A percentile compares a stretch with the other conserved stretches of the same genome.
These are phyloP conservation scores for Nyssa sinensis DNA, from an alignment of 148 eudicot genomes.

Conservation along the genomic window DNA sequence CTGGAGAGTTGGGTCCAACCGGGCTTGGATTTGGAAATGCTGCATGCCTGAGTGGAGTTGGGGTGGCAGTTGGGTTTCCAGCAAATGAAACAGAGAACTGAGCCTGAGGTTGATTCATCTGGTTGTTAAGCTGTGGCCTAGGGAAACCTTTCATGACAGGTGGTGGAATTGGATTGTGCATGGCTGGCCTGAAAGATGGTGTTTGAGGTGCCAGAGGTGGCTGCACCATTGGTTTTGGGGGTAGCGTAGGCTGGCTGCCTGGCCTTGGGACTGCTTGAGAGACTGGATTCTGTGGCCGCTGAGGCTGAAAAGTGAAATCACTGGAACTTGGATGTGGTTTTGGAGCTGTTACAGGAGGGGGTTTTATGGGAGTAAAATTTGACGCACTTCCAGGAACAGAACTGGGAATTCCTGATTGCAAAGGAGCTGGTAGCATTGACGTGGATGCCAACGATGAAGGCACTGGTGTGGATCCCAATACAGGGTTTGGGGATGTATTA, in stretches of 20 bases:
- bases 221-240: conserved; percentile 23
- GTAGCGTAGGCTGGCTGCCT: conserved; percentile 27
- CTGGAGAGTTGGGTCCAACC: conserved; percentile 26
- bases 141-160: conserved; percentile 37
- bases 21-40: conserved; percentile 23
- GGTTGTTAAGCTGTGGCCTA: conserved; percentile 42
- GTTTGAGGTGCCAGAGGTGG: conserved; percentile 42
- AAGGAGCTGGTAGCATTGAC: conserved; percentile 19
- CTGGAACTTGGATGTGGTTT: conserved; percentile 41
- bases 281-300: conserved; percentile 40
- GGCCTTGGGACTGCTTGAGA: conserved; percentile 37
- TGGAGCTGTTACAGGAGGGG: conserved; percentile 31
- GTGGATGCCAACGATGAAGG: conserved; percentile 29
- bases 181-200: conserved; percentile 43
- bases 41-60: conserved; percentile 19
- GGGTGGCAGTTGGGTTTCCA: conserved; percentile 9
- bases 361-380: conserved; percentile 44
- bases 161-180: conserved; percentile 30
- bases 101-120: conserved; percentile 38
- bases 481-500: conserved; percentile 11
- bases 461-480: conserved; percentile 28
- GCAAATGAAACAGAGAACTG: conserved; percentile 12
- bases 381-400: conserved; percentile 23
- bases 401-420: conserved; percentile 27
- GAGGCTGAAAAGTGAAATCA: conserved; percentile 70